phyloP scores from a whole-genome alignment of 1,284 basidiomycete genomes.

The Coniophora puteana region DNA sequence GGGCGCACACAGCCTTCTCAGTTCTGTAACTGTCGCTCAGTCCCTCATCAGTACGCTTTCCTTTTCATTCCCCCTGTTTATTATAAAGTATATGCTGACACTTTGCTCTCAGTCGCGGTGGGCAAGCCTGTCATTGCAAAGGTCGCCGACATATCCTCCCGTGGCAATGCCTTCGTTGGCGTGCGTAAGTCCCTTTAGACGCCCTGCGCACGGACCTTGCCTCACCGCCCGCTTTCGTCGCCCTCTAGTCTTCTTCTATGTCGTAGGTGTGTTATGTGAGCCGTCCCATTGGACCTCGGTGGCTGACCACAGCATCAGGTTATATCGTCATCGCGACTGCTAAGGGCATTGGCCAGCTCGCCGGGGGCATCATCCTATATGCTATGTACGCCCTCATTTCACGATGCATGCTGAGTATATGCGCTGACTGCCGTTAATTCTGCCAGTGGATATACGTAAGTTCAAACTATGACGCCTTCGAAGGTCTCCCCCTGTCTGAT shows the following conservation, averaged over 20 bases:
- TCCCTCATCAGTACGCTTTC: conserved; percentile 48
- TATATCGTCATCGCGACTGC: conserved; percentile 71
- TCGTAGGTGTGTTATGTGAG: conserved; percentile 36
- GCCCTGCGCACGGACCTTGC: background rate
- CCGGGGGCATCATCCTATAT: conserved; percentile 55
- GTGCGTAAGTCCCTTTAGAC: conserved; percentile 45
- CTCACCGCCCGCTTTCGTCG: conserved; percentile 3
- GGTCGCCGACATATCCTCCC: conserved; percentile 65
- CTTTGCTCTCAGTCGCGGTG: conserved; percentile 49
- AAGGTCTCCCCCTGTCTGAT: conserved; percentile 5
- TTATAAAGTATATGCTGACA: background rate
- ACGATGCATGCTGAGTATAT: no score
- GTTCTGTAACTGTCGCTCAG: conserved; percentile 59
- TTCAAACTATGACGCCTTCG: conserved; percentile 2
- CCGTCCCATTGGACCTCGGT: background rate
- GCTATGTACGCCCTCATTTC: conserved; percentile 39
- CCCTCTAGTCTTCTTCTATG: conserved; percentile 49
- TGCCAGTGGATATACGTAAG: conserved; percentile 51
- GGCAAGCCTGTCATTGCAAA: conserved; percentile 83
- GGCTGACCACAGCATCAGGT: conserved; percentile 25
- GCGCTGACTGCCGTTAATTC: background rate
- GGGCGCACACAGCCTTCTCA: conserved; percentile 56
- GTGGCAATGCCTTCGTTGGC: conserved; percentile 55
- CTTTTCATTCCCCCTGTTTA: background rate
- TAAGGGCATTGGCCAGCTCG: conserved; percentile 45